Base-by-base conservation (phyloP, 768 basidiomycete species). In the Pleurotus citrinopileatus region DNA sequence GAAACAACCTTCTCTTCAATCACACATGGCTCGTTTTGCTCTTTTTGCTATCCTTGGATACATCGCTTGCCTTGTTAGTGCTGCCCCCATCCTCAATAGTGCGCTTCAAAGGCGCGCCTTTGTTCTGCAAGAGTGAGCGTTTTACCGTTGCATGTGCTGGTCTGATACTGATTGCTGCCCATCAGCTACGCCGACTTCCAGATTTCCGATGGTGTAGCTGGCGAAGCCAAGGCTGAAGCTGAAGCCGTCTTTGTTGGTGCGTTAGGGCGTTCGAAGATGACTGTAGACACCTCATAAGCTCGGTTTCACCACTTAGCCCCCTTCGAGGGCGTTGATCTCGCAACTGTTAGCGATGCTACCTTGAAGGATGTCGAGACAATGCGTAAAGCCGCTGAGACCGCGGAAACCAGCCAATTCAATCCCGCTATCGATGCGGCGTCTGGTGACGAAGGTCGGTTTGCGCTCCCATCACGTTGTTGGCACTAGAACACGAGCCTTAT, bases 181-280 rank as follows among this genome's bases (percentile, higher is more conserved):
- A n/a, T 15, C 20, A 74, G 73, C 59, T 74, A 74, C 56, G 58
- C 63, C 19, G 62, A 64, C 29, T 73, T 75, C 70, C 73, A 75
- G 58, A 75, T 75, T 55, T 72, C 71, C 13, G 66, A 67, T 51
- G 69, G 70, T 26, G 63, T 67, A 6, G 73, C 60, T 6, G 73
- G 73, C 2, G 63, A 68, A 32, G 73, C 73, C 1, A 32, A 60
- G 42, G 71, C 68, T 0, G 51, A 72, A 52, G 72, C 72, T 1
- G 65, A 69, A 52, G 73, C 73, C 4, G 69, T 73, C 42, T 73
- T 75, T 62, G 67, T 73, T 53, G 57, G 65, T 63, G 23, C 17
- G 62, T n/a, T n/a, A n/a, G n/a, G n/a, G n/a, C n/a, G n/a, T n/a
- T 58, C 13, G n/a, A 22, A 8, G 20, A 3, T 23, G 15, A 3